Evolutionary conservation across 768 basidiomycete genomes (phyloP).

Genomic region (Glaciozyma antarctica): DNA sequence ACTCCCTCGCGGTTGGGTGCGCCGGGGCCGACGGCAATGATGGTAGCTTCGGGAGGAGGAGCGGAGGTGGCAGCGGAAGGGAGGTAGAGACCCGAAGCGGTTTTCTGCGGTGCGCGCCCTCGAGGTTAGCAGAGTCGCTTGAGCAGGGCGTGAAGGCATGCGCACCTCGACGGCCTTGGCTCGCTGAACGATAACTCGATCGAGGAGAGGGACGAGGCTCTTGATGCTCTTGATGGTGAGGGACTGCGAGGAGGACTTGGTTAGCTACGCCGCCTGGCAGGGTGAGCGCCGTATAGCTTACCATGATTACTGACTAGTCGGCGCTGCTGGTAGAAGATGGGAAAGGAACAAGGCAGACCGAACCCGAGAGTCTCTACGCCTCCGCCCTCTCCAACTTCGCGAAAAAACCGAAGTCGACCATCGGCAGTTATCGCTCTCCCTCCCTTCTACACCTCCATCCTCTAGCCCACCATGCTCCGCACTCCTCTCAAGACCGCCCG

Average conservation of each 20-base stretch:
- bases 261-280: not conserved
- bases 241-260: slow-evolving; percentile 11
- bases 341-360: not conserved
- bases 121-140: not conserved
- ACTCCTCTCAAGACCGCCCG: not conserved
- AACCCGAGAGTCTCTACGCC: not conserved
- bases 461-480: not conserved
- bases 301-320: not conserved
- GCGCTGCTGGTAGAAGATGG: not conserved
- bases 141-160: slow-evolving; percentile 17
- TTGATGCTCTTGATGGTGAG: slow-evolving; percentile 72
- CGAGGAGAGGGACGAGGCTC: slow-evolving; percentile 77
- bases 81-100: slow-evolving; percentile 88
- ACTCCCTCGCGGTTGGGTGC: slow-evolving; percentile 78
- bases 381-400: slow-evolving; percentile 1
- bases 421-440: not conserved
- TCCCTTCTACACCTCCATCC: not conserved
- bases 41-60: slow-evolving; percentile 93
- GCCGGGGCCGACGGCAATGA: slow-evolving; percentile 90
- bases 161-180: slow-evolving; percentile 92
- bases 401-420: not conserved
- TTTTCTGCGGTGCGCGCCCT: slow-evolving; percentile 71
- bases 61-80: slow-evolving; percentile 75
- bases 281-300: not conserved
- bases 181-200: slow-evolving; percentile 93